Conservation (phyloP, 2,329 filamentous ascomycete genomes). For the Hypoxylon sp. region DNA sequence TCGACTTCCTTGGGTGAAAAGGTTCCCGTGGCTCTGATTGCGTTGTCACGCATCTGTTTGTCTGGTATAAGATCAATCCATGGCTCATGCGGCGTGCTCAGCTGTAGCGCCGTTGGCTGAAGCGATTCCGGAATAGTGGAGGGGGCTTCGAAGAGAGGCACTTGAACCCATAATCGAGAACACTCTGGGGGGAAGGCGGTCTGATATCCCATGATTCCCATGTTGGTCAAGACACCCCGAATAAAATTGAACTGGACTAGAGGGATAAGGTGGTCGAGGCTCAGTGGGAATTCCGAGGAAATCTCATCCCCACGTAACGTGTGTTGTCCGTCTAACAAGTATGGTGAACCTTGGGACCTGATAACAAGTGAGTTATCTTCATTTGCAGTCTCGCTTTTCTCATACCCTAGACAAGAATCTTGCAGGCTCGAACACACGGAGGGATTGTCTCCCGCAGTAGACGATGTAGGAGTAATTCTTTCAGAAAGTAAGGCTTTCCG, state of each 20-base stretch:
- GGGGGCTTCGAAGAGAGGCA: constrained; percentile 35
- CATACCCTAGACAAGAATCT: not conserved
- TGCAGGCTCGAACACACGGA: too few relatives aligned
- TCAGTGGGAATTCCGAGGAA: constrained; percentile 36
- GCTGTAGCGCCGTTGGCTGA: constrained; percentile 39
- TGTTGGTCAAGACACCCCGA: constrained; percentile 48
- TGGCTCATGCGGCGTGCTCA: constrained; percentile 35
- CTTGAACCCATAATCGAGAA: constrained; percentile 23
- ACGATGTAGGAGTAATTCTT: not conserved
- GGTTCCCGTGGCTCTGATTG: constrained; percentile 22
- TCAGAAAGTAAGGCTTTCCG: constrained; percentile 20
- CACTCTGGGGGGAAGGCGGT: constrained; percentile 28
- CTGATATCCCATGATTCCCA: constrained; percentile 41
- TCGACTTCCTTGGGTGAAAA: constrained; percentile 32
- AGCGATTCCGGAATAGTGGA: constrained; percentile 36
- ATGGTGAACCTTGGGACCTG: constrained; percentile 2
- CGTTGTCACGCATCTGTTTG: constrained; percentile 38
- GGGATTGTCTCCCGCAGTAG: not conserved
- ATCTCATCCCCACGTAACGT: not conserved
- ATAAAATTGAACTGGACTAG: constrained; percentile 51
- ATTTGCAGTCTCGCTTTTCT: not conserved
- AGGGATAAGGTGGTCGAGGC: constrained; percentile 46
- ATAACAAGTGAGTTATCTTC: not conserved
- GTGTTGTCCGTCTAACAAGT: not conserved
- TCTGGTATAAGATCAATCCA: constrained; percentile 40